Conservation (phyloP, 768 basidiomycete genomes). For the Suillus cothurnatus region DNA sequence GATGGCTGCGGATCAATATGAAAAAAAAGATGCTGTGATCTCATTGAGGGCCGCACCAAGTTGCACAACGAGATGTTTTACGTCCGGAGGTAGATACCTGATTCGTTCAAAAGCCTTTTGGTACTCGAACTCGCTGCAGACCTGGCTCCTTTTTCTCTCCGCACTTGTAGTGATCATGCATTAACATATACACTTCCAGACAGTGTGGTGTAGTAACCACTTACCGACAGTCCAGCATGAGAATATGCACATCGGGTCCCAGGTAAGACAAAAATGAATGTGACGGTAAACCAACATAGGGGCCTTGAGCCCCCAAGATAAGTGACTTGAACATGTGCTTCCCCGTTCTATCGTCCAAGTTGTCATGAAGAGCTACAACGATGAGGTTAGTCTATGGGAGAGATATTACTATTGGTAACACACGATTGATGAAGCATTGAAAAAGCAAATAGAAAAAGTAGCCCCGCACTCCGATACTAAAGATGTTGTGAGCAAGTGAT, state of each 20-base stretch:
- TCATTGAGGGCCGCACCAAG: conserved; percentile 50
- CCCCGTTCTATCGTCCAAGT: conserved; percentile 59
- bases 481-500: not conserved
- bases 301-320: conserved; percentile 75
- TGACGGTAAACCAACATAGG: conserved; percentile 77
- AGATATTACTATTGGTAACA: conserved; percentile 20
- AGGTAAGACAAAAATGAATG: conserved; percentile 83
- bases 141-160: conserved; percentile 80
- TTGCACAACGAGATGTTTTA: conserved; percentile 85
- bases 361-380: conserved; percentile 53
- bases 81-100: conserved; percentile 54
- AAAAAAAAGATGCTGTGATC: not conserved
- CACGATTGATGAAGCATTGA: conserved; percentile 88
- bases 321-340: conserved; percentile 69
- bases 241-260: conserved; percentile 74
- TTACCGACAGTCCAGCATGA: conserved; percentile 83
- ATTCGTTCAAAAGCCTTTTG: conserved; percentile 68
- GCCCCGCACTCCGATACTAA: conserved; percentile 77
- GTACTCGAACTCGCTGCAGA: conserved; percentile 79
- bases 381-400: conserved; percentile 8
- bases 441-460: conserved; percentile 95
- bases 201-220: conserved; percentile 18
- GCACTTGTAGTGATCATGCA: conserved; percentile 50
- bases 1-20: conserved; percentile 46
- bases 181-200: not conserved